Conservation (phyloP, 176 grass and related monocot genomes). For the sorghum (Sorghum bicolor) region Sorghum_bicolor_NCBIv3 NC_012876.2:60737001-60737500, state of each 20-base stretch:
- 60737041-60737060: conserved; percentile 33
- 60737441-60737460: conserved; percentile 80
- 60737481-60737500: conserved; percentile 44
- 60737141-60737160: background rate
- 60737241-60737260: background rate
- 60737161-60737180: conserved; percentile 3
- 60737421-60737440: conserved; percentile 76
- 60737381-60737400: conserved; percentile 61
- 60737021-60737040: conserved; percentile 50
- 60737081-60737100: background rate
- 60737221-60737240: background rate
- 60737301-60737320: conserved; percentile 62
- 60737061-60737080: background rate
- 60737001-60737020: conserved; percentile 67
- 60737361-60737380: conserved; percentile 46
- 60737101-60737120: conserved; percentile 5
- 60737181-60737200: conserved; percentile 8
- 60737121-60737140: background rate
- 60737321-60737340: conserved; percentile 58
- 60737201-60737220: conserved; percentile 1
- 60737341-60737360: conserved; percentile 54
- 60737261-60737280: conserved; percentile 22
- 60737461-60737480: conserved; percentile 47
- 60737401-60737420: conserved; percentile 55
- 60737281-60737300: conserved; percentile 58